Evolutionary conservation across 2,329 filamentous ascomycete species (phyloP).

Genomic region (Sclerotinia minor): DNA sequence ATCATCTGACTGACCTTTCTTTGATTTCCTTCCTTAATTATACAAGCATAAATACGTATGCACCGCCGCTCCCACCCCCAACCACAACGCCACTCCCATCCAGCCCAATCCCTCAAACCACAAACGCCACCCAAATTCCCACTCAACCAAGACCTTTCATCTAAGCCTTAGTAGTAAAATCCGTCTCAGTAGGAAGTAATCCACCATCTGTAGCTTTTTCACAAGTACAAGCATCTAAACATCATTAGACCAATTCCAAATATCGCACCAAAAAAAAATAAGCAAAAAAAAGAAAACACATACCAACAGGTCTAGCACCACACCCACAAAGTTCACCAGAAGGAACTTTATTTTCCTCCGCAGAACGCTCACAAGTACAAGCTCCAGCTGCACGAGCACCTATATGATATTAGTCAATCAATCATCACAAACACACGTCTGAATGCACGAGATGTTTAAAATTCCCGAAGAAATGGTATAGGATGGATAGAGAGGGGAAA

Average conservation of each 20-base stretch:
- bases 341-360: slow-evolving; percentile 65
- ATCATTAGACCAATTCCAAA: background rate
- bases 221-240: slow-evolving; percentile 72
- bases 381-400: slow-evolving; percentile 70
- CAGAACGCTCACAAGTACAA: slow-evolving; percentile 77
- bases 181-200: slow-evolving; percentile 69
- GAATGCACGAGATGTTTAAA: too few relatives aligned
- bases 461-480: too few relatives aligned
- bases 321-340: slow-evolving; percentile 70
- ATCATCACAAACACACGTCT: too few relatives aligned
- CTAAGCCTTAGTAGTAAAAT: slow-evolving; percentile 73
- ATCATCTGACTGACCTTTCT: background rate
- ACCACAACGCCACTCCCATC: background rate
- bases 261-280: background rate
- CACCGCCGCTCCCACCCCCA: background rate
- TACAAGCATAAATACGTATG: background rate
- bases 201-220: slow-evolving; percentile 67
- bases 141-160: too few relatives aligned
- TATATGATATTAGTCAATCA: slow-evolving; percentile 23
- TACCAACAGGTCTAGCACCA: slow-evolving; percentile 71
- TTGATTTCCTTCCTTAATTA: background rate
- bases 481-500: slow-evolving; percentile 31
- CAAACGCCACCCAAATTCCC: background rate
- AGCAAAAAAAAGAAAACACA: slow-evolving; percentile 40
- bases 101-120: background rate